Evolutionary conservation across 371 early-diverging fungal species (phyloP), one percentile per base, ranked within the genome.

Genomic region (Mucor lusitanicus): DNA sequence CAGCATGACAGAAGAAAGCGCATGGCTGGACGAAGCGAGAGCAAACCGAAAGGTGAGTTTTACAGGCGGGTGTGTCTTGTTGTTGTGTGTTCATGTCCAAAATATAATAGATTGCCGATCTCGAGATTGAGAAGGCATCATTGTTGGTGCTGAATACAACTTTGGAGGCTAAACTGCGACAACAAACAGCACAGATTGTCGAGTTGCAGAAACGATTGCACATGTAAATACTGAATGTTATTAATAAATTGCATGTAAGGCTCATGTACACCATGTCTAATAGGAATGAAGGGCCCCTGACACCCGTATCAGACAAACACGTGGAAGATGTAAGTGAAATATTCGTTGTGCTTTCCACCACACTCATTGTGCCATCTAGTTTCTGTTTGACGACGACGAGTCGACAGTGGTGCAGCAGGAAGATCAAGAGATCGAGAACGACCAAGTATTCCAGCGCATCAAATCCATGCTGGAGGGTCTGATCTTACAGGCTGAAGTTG

Each of bases 61-160:
- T 21, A 63, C 40, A 12, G 33, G 1, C 40, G 23, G 13, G 55
- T 32, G 30, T 58, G 44, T 40, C 32, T 17, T 55, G 17, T 39
- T 33, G 30, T 33, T 30, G 59, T 67, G 25, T 48, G 50, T 64
- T 28, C 19, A 40, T 35, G 15, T 39, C 54, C 28, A 60, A 12
- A 54, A 39, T 56, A 32, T 23, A 39, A 57, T 68, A 85, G 78
- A 81, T 85, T 75, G 79, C 73, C 56, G 85, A 85, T 73, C 73
- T 85, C 25, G 82, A 85, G 66, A 81, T 85, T 53, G 80, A 80
- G 53, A 85, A 85, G 37, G 63, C 71, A 27, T 81, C 82, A 15
- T 68, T 85, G 19, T 57, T 85, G n/a, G 70, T 73, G 17, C 61
- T 85, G 46, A 85, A 83, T 30, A 63, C 71, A 32, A 76, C 77